Conservation (phyloP, 2,329 filamentous ascomycete genomes). For the Onygenales sp. region DNA sequence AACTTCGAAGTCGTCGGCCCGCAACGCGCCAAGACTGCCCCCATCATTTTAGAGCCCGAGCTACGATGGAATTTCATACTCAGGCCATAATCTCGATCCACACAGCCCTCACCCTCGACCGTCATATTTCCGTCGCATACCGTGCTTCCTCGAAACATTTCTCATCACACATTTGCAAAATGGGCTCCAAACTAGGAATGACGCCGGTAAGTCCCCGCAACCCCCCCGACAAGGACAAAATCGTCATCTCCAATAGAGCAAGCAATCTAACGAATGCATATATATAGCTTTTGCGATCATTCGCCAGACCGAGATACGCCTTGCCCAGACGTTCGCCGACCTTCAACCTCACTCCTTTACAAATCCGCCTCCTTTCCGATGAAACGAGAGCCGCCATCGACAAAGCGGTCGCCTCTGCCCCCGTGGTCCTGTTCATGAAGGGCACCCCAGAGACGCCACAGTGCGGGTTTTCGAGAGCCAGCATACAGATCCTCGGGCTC, state of each 20-base stretch:
- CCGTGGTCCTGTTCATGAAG: slow-evolving; percentile 99
- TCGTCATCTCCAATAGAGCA: background rate
- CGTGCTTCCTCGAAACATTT: no score
- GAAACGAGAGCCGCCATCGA: slow-evolving; percentile 78
- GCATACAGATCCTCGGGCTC: slow-evolving; percentile 86
- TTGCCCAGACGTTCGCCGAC: background rate
- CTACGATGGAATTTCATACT: no score
- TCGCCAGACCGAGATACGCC: slow-evolving; percentile 2
- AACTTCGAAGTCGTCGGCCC: no score
- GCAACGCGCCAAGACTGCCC: no score
- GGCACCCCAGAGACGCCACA: slow-evolving; percentile 92
- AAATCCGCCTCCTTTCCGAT: slow-evolving; percentile 56
- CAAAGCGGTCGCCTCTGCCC: slow-evolving; percentile 75
- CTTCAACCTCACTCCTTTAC: slow-evolving; percentile 4
- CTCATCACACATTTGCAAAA: no score
- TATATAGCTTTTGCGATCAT: slow-evolving; percentile 3
- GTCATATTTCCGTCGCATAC: no score
- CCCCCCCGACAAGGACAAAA: background rate
- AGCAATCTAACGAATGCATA: background rate
- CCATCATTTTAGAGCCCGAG: no score
- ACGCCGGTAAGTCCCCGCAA: background rate
- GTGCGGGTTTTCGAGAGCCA: slow-evolving; percentile 92
- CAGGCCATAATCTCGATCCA: no score
- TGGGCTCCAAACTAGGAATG: background rate
- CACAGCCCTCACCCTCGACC: no score